Percentiles rank a stretch among this genome's conserved stretches.
Evolutionary conservation across 176 grass and related monocot species (phyloP).

Genomic region (Alloteropsis semialata): DNA sequence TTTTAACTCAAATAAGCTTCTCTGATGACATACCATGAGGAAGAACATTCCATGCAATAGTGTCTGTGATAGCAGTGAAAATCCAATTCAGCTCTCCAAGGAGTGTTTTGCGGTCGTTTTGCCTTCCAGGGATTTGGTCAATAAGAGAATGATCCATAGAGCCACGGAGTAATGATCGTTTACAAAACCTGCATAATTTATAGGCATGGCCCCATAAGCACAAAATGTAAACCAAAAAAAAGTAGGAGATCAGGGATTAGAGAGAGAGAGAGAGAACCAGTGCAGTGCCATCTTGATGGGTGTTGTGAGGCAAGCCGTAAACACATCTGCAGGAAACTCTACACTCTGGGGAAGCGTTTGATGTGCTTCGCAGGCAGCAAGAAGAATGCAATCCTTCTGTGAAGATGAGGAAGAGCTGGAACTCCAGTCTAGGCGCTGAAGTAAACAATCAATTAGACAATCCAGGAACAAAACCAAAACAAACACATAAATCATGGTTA

Average conservation of each 20-base stretch:
- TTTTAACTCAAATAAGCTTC: not conserved
- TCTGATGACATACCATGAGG: constrained; percentile 67
- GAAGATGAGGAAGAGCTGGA: constrained; percentile 61
- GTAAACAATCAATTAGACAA: constrained; percentile 17
- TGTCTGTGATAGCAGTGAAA: constrained; percentile 97
- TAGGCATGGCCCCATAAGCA: constrained; percentile 20
- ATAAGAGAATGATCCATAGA: constrained; percentile 68
- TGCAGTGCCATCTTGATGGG: constrained; percentile 99
- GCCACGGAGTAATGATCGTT: constrained; percentile 68
- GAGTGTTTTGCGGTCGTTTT: constrained; percentile 99
- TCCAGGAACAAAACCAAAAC: constrained; percentile 12
- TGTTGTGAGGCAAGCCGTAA: constrained; percentile 90
- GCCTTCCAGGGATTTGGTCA: constrained; percentile 88
- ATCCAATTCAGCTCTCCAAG: constrained; percentile 98
- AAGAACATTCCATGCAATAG: constrained; percentile 98
- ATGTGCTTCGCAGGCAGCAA: constrained; percentile 91
- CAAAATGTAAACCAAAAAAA: too few species aligned
- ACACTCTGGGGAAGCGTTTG: constrained; percentile 94
- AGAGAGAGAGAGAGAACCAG: constrained; percentile 48
- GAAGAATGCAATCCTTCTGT: constrained; percentile 90
- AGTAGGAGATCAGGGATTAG: not conserved
- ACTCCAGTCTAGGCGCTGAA: constrained; percentile 69
- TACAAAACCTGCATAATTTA: constrained; percentile 73
- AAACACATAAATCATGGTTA: not conserved
- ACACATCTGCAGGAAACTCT: constrained; percentile 96